Percentiles rank a stretch among this genome's conserved stretches.
Conservation (phyloP, 495 filamentous ascomycete genomes). For the Hyaloscypha hepaticicola region DNA sequence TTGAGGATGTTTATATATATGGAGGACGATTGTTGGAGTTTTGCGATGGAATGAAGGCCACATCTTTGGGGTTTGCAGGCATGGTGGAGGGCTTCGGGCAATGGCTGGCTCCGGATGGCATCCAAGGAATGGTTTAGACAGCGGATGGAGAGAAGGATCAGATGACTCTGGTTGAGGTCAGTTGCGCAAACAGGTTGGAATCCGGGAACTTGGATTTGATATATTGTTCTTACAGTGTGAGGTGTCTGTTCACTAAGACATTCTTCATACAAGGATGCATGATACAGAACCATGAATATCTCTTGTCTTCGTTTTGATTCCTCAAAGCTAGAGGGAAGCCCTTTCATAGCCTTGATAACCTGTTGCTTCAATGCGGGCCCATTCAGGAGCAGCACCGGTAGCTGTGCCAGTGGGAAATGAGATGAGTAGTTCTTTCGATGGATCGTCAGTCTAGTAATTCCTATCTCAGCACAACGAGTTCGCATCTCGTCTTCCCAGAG, state of each 20-base stretch:
- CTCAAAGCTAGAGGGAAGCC: neutral
- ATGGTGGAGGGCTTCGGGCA: conserved; percentile 3
- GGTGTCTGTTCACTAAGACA: neutral
- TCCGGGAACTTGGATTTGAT: neutral
- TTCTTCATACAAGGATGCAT: conserved; percentile 10
- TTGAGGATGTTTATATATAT: conserved; percentile 1
- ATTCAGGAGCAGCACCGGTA: conserved; percentile 5
- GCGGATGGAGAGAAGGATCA: conserved; percentile 12
- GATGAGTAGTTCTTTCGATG: conserved; percentile 3
- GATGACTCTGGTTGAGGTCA: conserved; percentile 5
- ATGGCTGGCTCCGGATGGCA: neutral
- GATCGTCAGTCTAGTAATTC: conserved; percentile 1
- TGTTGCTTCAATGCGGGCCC: conserved; percentile 8
- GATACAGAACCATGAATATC: conserved; percentile 9
- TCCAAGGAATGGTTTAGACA: conserved; percentile 12
- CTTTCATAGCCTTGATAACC: conserved; percentile 10
- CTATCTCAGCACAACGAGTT: conserved; percentile 10
- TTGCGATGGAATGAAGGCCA: conserved; percentile 11
- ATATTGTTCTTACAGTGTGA: conserved; percentile 5
- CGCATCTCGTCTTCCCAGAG: conserved; percentile 11
- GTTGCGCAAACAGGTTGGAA: neutral
- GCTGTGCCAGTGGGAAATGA: conserved; percentile 7
- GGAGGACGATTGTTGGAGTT: conserved; percentile 12
- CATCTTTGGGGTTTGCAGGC: conserved; percentile 8
- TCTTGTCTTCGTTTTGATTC: conserved; percentile 9